Percentiles rank a stretch among this genome's conserved stretches.
phyloP scores from a whole-genome alignment of 768 basidiomycete species.

The Amanita pallidorosea region DNA sequence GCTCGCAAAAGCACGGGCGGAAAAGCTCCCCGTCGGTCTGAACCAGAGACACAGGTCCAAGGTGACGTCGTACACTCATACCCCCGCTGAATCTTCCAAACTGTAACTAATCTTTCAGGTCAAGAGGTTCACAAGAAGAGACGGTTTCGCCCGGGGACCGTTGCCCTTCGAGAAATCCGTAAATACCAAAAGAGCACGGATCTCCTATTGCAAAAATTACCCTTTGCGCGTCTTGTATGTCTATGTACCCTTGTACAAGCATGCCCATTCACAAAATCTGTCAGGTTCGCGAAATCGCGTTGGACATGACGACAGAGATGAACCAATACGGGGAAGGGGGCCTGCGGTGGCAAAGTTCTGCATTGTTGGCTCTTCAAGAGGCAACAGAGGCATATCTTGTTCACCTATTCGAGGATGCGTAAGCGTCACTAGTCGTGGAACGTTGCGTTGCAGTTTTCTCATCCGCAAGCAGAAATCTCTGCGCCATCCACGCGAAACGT shows the following conservation, averaged over 20 bases:
- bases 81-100: not conserved
- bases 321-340: conserved; percentile 46
- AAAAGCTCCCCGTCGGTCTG: conserved; percentile 32
- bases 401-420: conserved; percentile 98
- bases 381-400: conserved; percentile 93
- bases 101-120: not conserved
- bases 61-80: not conserved
- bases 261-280: not conserved
- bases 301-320: conserved; percentile 79
- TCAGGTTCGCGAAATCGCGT: conserved; percentile 91
- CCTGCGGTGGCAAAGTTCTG: conserved; percentile 92
- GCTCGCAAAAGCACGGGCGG: conserved; percentile 85
- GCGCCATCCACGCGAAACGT: conserved; percentile 95
- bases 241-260: not conserved
- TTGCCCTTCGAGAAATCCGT: conserved; percentile 85
- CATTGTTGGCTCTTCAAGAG: conserved; percentile 89
- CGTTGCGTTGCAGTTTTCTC: conserved; percentile 5
- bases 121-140: conserved; percentile 31
- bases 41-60: conserved; percentile 9
- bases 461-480: conserved; percentile 59
- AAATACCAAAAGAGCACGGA: conserved; percentile 94
- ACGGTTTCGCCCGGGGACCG: conserved; percentile 83
- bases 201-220: conserved; percentile 75
- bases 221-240: conserved; percentile 86
- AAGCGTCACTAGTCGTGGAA: conserved; percentile 26